These are phyloP conservation scores for Catunica adiposa DNA, from an alignment of 2,329 filamentous ascomycete genomes.

Conservation along the genomic window DNA sequence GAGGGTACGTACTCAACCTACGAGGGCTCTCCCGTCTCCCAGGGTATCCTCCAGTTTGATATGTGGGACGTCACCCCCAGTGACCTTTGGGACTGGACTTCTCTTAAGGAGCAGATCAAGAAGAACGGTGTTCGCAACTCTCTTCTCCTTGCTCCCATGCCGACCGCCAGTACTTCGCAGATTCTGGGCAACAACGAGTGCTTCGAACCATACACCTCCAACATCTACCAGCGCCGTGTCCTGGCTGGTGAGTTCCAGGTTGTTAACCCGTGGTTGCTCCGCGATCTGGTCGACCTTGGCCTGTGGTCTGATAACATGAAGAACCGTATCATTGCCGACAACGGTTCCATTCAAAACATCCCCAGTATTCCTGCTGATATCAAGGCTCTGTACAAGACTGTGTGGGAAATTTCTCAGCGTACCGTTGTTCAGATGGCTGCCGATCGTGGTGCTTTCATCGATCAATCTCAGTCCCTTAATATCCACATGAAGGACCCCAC, in stretches of 20 bases:
- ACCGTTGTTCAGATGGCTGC: conserved; percentile 95
- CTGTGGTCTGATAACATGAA: conserved; percentile 99
- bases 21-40: conserved; percentile 80
- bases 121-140: conserved; percentile 91
- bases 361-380: conserved; percentile 91
- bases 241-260: conserved; percentile 98
- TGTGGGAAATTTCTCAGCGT: conserved; percentile 97
- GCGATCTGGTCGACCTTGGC: conserved; percentile 94
- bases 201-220: conserved; percentile 98
- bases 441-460: conserved; percentile 94
- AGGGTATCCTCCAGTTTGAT: conserved; percentile 93
- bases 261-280: conserved; percentile 96
- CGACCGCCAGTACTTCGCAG: conserved; percentile 90
- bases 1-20: conserved; percentile 80
- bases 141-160: conserved; percentile 90
- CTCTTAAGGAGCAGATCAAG: conserved; percentile 78
- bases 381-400: conserved; percentile 97
- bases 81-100: conserved; percentile 91
- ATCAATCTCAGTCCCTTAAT: conserved; percentile 97
- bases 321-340: conserved; percentile 97
- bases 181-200: conserved; percentile 99
- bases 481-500: conserved; percentile 99
- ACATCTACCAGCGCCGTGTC: conserved; percentile 98
- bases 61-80: conserved; percentile 95
- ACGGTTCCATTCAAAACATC: conserved; percentile 90